A percentile compares a stretch with the other conserved stretches of the same genome.
phyloP scores from a whole-genome alignment of 2,329 filamentous ascomycete species.

The Laburnicola sp. region DNA sequence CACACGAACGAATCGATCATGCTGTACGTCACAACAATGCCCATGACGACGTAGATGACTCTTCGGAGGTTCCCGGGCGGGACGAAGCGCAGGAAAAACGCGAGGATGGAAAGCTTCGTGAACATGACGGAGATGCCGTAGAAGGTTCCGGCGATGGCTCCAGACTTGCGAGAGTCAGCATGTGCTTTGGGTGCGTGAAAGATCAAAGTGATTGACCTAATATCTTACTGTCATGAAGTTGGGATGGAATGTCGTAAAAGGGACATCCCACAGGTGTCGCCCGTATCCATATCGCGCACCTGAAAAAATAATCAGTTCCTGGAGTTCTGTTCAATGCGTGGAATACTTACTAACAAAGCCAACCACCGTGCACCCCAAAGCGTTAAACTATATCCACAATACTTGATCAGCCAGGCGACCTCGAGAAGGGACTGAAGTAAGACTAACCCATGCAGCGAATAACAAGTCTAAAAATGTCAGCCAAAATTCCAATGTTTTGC shows the following conservation, averaged over 20 bases:
- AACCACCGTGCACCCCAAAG: slow-evolving; percentile 1
- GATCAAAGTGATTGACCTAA: not conserved
- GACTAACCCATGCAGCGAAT: slow-evolving; percentile 9
- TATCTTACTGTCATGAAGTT: slow-evolving; percentile 11
- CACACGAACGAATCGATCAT: slow-evolving; percentile 9
- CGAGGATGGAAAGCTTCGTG: slow-evolving; percentile 10
- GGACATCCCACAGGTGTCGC: slow-evolving; percentile 10
- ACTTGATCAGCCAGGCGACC: not conserved
- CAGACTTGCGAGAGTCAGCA: slow-evolving; percentile 4
- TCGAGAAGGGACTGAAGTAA: not conserved
- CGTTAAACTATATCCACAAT: slow-evolving; percentile 5
- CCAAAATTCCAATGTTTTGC: not conserved
- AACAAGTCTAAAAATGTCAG: slow-evolving; percentile 11
- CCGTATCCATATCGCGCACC: slow-evolving; percentile 11
- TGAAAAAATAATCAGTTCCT: slow-evolving; percentile 3
- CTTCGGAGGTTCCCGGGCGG: slow-evolving; percentile 5
- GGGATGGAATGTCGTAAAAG: slow-evolving; percentile 11
- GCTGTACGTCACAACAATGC: slow-evolving; percentile 8
- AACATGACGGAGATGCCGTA: slow-evolving; percentile 12
- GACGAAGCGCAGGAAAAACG: slow-evolving; percentile 7
- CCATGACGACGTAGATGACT: slow-evolving; percentile 5
- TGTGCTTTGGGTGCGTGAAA: slow-evolving; percentile 5
- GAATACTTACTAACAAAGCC: slow-evolving; percentile 6
- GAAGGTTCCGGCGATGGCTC: slow-evolving; percentile 4
- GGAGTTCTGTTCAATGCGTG: slow-evolving; percentile 1